A percentile compares a stretch with the other conserved stretches of the same genome.
These are phyloP conservation scores for Juncus inflexus DNA, from an alignment of 176 grass and related monocot species.

Conservation along the genomic window DNA sequence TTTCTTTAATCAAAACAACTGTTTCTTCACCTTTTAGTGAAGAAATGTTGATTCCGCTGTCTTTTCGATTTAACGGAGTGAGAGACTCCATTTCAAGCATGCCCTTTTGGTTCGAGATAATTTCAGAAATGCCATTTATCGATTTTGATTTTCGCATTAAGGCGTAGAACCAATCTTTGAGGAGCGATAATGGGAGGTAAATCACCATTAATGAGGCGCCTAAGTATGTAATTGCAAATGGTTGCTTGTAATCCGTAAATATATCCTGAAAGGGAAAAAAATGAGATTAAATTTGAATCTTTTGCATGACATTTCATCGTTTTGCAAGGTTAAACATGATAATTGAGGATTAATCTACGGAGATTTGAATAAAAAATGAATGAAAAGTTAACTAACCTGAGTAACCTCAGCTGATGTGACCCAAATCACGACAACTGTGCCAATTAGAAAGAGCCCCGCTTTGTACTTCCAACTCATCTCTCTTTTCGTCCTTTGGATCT, in stretches of 20 bases:
- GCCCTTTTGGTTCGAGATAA: conserved; percentile 44
- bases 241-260: conserved; percentile 90
- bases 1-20: conserved; percentile 47
- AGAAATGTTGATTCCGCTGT: conserved; percentile 48
- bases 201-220: conserved; percentile 91
- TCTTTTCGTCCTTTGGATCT: not conserved
- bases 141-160: conserved; percentile 40
- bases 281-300: not conserved
- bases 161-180: conserved; percentile 71
- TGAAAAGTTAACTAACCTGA: conserved; percentile 40
- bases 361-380: conserved; percentile 1
- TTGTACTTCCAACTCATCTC: conserved; percentile 67
- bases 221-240: conserved; percentile 87
- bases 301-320: not conserved
- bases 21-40: conserved; percentile 52
- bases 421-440: conserved; percentile 87
- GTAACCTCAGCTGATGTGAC: conserved; percentile 98
- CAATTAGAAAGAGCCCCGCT: conserved; percentile 60
- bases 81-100: conserved; percentile 84
- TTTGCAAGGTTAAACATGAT: not conserved
- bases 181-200: conserved; percentile 75
- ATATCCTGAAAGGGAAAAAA: conserved; percentile 57
- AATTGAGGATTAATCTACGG: not conserved
- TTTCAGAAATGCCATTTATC: conserved; percentile 39
- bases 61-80: conserved; percentile 45